A percentile compares a stretch with the other conserved stretches of the same genome.
phyloP scores from a whole-genome alignment of 139 green algal genomes.

The Chlamydomonas eustigma region DNA sequence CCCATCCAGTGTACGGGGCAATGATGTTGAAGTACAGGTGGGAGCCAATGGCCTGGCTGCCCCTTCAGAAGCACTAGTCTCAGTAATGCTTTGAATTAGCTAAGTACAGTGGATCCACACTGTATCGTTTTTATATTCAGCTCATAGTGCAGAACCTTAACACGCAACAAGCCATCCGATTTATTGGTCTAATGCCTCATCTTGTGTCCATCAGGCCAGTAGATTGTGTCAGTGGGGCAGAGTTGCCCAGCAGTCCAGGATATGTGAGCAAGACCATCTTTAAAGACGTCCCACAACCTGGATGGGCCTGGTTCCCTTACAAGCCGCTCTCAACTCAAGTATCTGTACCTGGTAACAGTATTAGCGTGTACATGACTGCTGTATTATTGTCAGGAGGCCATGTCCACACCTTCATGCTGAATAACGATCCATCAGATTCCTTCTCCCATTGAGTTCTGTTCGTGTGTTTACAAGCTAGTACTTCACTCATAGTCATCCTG shows the following conservation, averaged over 20 bases:
- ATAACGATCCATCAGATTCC: neutral
- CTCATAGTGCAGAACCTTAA: neutral
- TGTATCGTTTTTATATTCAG: too few relatives aligned
- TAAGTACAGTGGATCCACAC: too few relatives aligned
- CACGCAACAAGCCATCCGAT: neutral
- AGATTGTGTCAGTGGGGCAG: conserved; percentile 14
- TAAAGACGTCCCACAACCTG: conserved; percentile 18
- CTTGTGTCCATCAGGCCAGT: neutral
- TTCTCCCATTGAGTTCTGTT: neutral
- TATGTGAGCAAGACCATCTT: conserved; percentile 27
- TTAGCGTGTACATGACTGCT: neutral
- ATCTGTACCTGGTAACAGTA: neutral
- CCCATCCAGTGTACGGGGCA: conserved; percentile 39
- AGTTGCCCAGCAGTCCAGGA: conserved; percentile 13
- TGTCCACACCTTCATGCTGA: neutral
- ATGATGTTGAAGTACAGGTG: conserved; percentile 24
- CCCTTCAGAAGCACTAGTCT: too few relatives aligned
- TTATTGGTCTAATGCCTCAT: too few relatives aligned
- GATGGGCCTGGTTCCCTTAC: conserved; percentile 33
- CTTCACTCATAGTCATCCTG: neutral
- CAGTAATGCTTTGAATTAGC: too few relatives aligned
- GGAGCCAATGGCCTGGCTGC: too few relatives aligned
- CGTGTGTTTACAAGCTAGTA: neutral
- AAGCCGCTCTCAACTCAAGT: neutral
- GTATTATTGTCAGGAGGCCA: neutral